phyloP scores from a whole-genome alignment of 768 basidiomycete species.

The Lentinula aciculospora region DNA sequence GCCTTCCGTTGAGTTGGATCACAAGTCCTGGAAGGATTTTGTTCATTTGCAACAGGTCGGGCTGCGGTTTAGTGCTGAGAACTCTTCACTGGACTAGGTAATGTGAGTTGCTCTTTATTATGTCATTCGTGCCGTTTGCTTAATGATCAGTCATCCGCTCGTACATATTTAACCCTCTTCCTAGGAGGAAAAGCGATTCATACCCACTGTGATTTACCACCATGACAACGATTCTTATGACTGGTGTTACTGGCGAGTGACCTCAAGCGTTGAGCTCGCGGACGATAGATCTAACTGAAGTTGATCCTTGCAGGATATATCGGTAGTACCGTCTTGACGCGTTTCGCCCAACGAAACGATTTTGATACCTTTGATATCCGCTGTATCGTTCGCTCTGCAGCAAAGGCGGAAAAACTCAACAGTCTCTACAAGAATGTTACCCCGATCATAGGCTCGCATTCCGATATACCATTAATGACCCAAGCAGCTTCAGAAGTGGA shows the following conservation, averaged over 20 bases:
- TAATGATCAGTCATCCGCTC: neutral
- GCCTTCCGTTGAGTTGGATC: too few species aligned
- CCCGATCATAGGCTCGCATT: slow-evolving; percentile 2
- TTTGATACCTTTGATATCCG: slow-evolving; percentile 1
- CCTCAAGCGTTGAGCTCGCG: too few species aligned
- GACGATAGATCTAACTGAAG: too few species aligned
- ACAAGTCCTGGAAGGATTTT: too few species aligned
- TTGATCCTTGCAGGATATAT: neutral
- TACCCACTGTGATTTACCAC: too few species aligned
- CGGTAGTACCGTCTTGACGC: neutral
- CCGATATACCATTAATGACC: slow-evolving; percentile 4
- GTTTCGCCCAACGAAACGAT: slow-evolving; percentile 5
- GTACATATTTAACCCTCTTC: neutral
- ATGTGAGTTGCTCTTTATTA: too few species aligned
- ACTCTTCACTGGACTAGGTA: too few species aligned
- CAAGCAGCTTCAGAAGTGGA: slow-evolving; percentile 5
- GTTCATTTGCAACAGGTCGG: too few species aligned
- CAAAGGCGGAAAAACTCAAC: slow-evolving; percentile 8
- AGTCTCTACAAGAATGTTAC: neutral
- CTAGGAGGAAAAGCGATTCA: too few species aligned
- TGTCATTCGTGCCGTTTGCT: neutral
- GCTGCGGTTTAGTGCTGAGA: too few species aligned
- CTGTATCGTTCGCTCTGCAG: slow-evolving; percentile 5
- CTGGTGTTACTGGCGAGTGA: slow-evolving; percentile 7
- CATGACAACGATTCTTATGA: slow-evolving; percentile 7